phyloP scores from a whole-genome alignment of 306 rosid species.

The Betula pendula region DNA sequence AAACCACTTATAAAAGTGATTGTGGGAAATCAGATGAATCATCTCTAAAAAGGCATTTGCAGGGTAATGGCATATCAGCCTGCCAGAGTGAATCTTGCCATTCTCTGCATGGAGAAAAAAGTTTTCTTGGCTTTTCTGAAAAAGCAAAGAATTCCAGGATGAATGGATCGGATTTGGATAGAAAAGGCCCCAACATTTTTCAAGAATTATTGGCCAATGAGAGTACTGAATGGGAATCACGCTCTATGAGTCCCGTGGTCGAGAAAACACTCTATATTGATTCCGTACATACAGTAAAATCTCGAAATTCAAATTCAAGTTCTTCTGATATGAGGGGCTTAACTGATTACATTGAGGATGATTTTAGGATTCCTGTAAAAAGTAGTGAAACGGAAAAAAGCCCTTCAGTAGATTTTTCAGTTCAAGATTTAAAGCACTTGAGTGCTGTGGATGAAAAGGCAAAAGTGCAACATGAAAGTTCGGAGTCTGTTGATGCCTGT shows the following conservation, averaged over 20 bases:
- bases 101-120: constrained; percentile 33
- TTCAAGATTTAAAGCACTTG: constrained; percentile 39
- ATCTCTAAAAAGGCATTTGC: constrained; percentile 8
- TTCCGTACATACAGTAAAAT: constrained; percentile 45
- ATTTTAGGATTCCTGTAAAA: constrained; percentile 33
- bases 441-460: constrained; percentile 34
- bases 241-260: constrained; percentile 43
- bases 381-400: constrained; percentile 29
- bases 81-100: constrained; percentile 35
- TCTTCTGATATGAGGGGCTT: constrained; percentile 40
- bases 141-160: constrained; percentile 33
- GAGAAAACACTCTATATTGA: constrained; percentile 87
- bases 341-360: constrained; percentile 29
- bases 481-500: constrained; percentile 42
- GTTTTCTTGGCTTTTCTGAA: constrained; percentile 34
- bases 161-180: constrained; percentile 34
- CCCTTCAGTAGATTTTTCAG: constrained; percentile 35
- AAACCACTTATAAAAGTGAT: constrained; percentile 17
- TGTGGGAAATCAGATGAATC: constrained; percentile 23
- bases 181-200: constrained; percentile 38
- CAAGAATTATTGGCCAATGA: constrained; percentile 37
- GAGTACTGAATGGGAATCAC: constrained; percentile 31
- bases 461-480: constrained; percentile 28
- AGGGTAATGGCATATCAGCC: constrained; percentile 19
- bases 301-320: constrained; percentile 43